Conservation (phyloP, 495 filamentous ascomycete species). For the Hypoxylon lienhwacheense region DNA sequence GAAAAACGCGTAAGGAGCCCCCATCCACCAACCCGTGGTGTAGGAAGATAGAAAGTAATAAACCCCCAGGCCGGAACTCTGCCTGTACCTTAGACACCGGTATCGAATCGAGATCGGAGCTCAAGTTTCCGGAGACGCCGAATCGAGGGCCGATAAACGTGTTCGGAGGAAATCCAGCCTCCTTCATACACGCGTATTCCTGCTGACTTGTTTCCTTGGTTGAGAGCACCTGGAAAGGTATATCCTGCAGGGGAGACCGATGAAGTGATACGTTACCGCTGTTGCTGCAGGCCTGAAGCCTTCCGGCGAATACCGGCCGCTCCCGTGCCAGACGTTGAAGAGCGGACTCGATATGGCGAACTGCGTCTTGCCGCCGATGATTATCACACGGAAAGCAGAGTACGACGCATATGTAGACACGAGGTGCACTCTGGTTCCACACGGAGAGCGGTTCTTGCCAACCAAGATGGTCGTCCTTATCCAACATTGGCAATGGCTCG, state of each 20-base stretch:
- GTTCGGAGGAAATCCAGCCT: slow-evolving; percentile 37
- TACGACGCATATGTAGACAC: slow-evolving; percentile 40
- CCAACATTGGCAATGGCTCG: slow-evolving; percentile 31
- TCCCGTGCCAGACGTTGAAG: slow-evolving; percentile 32
- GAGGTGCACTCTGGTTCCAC: slow-evolving; percentile 42
- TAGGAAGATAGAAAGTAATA: slow-evolving; percentile 41
- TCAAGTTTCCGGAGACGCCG: slow-evolving; percentile 19
- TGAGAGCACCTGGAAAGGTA: slow-evolving; percentile 35
- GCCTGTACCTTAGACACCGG: slow-evolving; percentile 40
- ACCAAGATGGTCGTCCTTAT: slow-evolving; percentile 29
- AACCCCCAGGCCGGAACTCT: slow-evolving; percentile 37
- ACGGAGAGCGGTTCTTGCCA: slow-evolving; percentile 38
- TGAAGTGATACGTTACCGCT: slow-evolving; percentile 33
- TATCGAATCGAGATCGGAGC: slow-evolving; percentile 27
- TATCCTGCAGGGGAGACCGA: slow-evolving; percentile 32
- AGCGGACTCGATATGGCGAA: slow-evolving; percentile 33
- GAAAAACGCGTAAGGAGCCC: slow-evolving; percentile 52
- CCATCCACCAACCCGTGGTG: slow-evolving; percentile 43
- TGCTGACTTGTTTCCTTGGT: slow-evolving; percentile 22
- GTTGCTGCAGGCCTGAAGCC: slow-evolving; percentile 33
- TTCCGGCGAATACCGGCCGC: slow-evolving; percentile 41
- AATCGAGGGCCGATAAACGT: slow-evolving; percentile 34
- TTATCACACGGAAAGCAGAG: slow-evolving; percentile 43
- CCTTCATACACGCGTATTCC: slow-evolving; percentile 33
- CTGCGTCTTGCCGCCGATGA: slow-evolving; percentile 22